phyloP scores from a whole-genome alignment of 2,329 filamentous ascomycete genomes.

The Colletotrichum chrysophilum region DNA sequence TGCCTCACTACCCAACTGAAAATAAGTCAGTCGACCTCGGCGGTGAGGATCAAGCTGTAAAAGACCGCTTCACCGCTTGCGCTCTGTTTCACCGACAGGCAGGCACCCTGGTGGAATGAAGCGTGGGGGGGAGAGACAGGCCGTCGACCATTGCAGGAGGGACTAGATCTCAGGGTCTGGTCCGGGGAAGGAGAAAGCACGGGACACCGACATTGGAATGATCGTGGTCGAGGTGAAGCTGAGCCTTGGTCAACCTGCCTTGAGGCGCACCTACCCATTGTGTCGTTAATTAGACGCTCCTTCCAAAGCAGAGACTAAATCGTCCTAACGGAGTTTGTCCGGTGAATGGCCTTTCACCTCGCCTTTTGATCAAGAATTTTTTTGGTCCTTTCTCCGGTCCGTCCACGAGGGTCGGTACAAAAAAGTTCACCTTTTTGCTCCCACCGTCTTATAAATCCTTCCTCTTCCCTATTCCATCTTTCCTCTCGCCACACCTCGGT shows the following conservation, averaged over 20 bases:
- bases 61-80: slow-evolving; percentile 15
- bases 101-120: slow-evolving; percentile 3
- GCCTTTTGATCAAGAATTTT: neutral
- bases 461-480: neutral
- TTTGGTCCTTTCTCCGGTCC: neutral
- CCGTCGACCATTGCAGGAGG: neutral
- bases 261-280: neutral
- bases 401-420: neutral
- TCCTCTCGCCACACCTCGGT: slow-evolving; percentile 1
- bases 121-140: neutral
- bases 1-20: neutral
- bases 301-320: neutral
- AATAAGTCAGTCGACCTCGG: neutral
- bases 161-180: neutral
- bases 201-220: neutral
- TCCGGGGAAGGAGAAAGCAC: neutral
- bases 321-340: slow-evolving; percentile 7
- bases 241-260: neutral
- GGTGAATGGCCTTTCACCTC: neutral
- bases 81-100: slow-evolving; percentile 15
- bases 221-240: neutral
- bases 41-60: slow-evolving; percentile 1
- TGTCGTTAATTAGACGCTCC: neutral
- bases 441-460: slow-evolving; percentile 3
- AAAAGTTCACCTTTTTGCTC: neutral